Evolutionary conservation across 805 yeast genomes (phyloP), one percentile per base, ranked within the genome.

Genomic region (Nakazawaea laoshanensis): DNA sequence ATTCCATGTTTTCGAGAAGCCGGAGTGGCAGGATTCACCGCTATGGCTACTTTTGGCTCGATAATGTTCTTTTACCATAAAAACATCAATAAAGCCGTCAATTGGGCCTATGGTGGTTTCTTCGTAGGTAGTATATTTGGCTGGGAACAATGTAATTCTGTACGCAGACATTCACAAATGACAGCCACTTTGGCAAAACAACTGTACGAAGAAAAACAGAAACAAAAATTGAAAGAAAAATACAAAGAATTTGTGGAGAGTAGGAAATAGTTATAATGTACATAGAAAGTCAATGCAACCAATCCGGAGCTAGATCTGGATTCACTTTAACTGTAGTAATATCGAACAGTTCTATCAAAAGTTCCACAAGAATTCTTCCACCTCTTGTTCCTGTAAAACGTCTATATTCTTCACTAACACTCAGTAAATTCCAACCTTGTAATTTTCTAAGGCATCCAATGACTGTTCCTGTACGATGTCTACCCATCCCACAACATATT

Each of bases 401-500:
- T 46, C 97, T 67, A 51, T 89, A 89, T 52, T 89, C 98, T 53
- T 89, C 98, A 36, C 87, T 74, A 1, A 89, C 92, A 52, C 82
- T 62, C 8, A 97, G 96, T 50, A 89, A 61, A 49, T 94, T 92
- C 98, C 98, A 89, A n/a, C 94, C 89, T 65, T 92, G 96, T 13
- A 92, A 61, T 39, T 95, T 68, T 42, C 98, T 63, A 29, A 89
- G 60, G 54, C 98, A 89, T 1, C 98, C 98, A 39, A 92, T 75
- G 3, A 92, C 95, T 0, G 97, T 88, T 1, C 98, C 98, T 0
- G 97, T 88, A 43, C 98, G 67, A 55, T 89, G 98, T 44, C 98
- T 65, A 0, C 98, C 98, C 98, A 92, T 92, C 10, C 96, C 96
- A 48, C 97, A 92, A 54, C 97, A 92, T 4, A 88, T 88, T 32